Evolutionary conservation across 257 asterid species (phyloP).

Genomic region (Solanum megistacrolobum): DNA sequence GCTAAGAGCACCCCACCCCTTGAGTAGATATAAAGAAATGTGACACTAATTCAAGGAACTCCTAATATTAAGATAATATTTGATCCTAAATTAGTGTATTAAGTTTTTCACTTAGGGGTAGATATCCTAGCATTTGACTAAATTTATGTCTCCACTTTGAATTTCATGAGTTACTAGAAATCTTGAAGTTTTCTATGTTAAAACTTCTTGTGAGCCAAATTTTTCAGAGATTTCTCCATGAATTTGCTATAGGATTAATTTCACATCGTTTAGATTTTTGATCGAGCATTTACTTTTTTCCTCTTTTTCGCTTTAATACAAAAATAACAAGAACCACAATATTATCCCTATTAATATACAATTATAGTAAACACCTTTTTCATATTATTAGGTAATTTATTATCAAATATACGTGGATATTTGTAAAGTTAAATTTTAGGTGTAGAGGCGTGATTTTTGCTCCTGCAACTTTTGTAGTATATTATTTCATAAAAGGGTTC

Average conservation of each 20-base stretch:
- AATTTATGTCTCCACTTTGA: not conserved
- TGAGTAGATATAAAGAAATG: not conserved
- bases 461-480: not conserved
- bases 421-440: not conserved
- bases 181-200: not conserved
- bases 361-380: not conserved
- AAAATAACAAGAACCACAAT: not conserved
- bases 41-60: not conserved
- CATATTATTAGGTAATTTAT: not conserved
- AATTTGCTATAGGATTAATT: not conserved
- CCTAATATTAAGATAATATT: not conserved
- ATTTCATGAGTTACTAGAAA: not conserved
- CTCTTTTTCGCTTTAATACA: not conserved
- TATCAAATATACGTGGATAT: not conserved
- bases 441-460: not conserved
- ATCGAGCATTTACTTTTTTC: not conserved
- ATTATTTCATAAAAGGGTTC: not conserved
- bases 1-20: not conserved
- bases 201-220: not conserved
- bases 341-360: not conserved
- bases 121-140: not conserved
- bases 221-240: not conserved
- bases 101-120: not conserved
- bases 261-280: not conserved
- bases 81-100: not conserved